A percentile compares a stretch with the other conserved stretches of the same genome.
phyloP scores from a whole-genome alignment of 78 protist species.

The Polysphondylium violaceum region DNA sequence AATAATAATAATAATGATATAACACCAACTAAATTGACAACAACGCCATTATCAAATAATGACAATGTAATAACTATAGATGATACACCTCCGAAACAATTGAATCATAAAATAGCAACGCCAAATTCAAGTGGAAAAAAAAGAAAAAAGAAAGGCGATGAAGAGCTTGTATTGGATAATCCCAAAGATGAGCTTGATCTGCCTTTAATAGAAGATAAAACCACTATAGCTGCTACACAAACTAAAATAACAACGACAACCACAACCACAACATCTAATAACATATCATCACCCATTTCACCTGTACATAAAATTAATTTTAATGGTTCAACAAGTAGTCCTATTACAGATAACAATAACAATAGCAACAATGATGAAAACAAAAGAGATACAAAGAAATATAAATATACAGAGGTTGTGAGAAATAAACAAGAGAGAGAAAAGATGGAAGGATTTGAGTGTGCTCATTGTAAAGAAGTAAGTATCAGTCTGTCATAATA shows the following conservation, averaged over 20 bases:
- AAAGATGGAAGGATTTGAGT: conserved; percentile 58
- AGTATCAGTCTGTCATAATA: background rate
- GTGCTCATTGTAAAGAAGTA: conserved; percentile 74
- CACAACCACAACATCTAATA: background rate
- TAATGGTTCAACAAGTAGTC: background rate
- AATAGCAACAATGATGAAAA: conserved; percentile 14
- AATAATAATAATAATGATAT: conserved; percentile 2
- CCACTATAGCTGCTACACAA: no score
- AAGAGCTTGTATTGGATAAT: background rate
- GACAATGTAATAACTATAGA: background rate
- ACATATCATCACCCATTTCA: background rate
- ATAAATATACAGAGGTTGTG: conserved; percentile 24
- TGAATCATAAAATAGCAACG: background rate
- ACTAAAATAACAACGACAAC: background rate
- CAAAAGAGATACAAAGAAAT: conserved; percentile 2
- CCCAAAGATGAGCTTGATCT: background rate
- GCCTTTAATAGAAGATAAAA: background rate
- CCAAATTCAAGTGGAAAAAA: background rate
- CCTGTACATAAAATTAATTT: background rate
- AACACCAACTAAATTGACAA: no score
- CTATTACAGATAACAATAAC: background rate
- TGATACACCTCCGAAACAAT: background rate
- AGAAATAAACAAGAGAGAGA: conserved; percentile 56
- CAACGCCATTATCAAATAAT: no score
- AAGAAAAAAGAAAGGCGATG: background rate